Evolutionary conservation across 192 early-diverging fungal species (phyloP), one percentile per base, ranked within the genome.

Genomic region (Coemansia sp.): DNA sequence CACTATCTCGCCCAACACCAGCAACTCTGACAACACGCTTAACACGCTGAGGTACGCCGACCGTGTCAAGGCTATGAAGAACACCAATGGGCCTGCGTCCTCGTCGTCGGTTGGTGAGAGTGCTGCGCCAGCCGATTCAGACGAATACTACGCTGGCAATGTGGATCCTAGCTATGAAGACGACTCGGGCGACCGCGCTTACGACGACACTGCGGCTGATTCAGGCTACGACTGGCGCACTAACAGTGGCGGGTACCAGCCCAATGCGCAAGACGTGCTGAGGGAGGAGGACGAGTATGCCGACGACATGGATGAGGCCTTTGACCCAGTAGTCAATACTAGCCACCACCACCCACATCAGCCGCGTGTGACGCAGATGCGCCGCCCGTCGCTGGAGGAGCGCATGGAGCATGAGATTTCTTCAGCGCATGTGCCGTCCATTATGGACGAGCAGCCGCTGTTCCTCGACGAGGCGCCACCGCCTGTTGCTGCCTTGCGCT

Each of bases 11-110:
- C 97, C 98, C 18, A 95, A 95, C 46, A 90, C 92, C n/a, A 86
- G 90, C 20, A 99, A 97, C 83, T 93, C 89, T 69, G 98, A 99
- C 66, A 95, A 99, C 74, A 94, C 95, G 0, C 83, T 99, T 22
- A 99, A 99, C 70, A 99, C 98, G 1, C 84, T 99, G 47, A 89
- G 97, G 34, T 99, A 99, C 74, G 95, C 98, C 15, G 97, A 98
- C 73, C 88, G 96, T 36, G 85, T 84, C 66, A 87, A 84, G 74
- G 80, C 72, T 4, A 83, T 87, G 68, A 83, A 83, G 72, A 66
- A 33, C 53, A 11, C 22, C 8, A 57, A 31, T 15, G 53, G 29
- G 2, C 53, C 78, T n/a, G 58, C 80, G 20, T 50, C 39, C 34
- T 13, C 29, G 9, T 57, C 53, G 53, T 57, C 70, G 13, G 70